These are phyloP conservation scores for Ogataea corticis DNA, from an alignment of 805 yeast species.

Conservation along the genomic window DNA sequence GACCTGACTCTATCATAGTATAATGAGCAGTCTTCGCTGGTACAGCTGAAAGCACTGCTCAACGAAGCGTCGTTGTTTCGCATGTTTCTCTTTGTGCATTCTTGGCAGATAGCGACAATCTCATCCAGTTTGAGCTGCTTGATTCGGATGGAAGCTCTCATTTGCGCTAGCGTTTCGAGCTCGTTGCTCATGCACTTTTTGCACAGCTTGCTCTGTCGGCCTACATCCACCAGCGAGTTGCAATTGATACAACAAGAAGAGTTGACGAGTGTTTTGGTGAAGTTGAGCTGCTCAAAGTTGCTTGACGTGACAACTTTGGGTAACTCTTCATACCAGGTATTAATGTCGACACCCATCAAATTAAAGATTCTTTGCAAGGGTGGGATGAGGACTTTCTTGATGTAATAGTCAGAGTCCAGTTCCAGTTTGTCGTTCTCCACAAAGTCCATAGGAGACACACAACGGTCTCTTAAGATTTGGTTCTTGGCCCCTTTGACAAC, in stretches of 20 bases:
- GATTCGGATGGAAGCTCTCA: slow-evolving; percentile 30
- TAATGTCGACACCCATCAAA: slow-evolving; percentile 77
- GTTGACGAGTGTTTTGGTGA: slow-evolving; percentile 24
- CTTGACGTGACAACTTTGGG: slow-evolving; percentile 40
- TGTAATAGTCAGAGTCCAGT: slow-evolving; percentile 84
- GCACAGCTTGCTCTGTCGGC: slow-evolving; percentile 32
- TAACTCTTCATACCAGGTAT: slow-evolving; percentile 72
- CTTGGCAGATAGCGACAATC: slow-evolving; percentile 37
- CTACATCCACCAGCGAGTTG: slow-evolving; percentile 13
- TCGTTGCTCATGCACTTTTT: slow-evolving; percentile 37
- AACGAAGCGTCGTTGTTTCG: slow-evolving; percentile 22
- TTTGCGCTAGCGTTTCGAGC: slow-evolving; percentile 34
- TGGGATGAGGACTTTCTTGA: slow-evolving; percentile 79
- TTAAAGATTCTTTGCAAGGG: slow-evolving; percentile 85
- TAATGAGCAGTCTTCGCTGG: slow-evolving; percentile 64
- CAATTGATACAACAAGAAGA: slow-evolving; percentile 34
- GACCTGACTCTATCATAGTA: slow-evolving; percentile 55
- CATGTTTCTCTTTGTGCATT: slow-evolving; percentile 32
- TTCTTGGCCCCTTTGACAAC: slow-evolving; percentile 61
- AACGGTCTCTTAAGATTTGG: slow-evolving; percentile 69
- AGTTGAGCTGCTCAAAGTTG: slow-evolving; percentile 15
- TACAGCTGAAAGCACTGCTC: slow-evolving; percentile 44
- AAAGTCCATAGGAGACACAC: slow-evolving; percentile 75
- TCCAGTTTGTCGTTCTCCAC: slow-evolving; percentile 42
- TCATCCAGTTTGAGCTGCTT: slow-evolving; percentile 32